Base-by-base conservation (phyloP, 78 protist genomes). In the Guillardia theta region DNA sequence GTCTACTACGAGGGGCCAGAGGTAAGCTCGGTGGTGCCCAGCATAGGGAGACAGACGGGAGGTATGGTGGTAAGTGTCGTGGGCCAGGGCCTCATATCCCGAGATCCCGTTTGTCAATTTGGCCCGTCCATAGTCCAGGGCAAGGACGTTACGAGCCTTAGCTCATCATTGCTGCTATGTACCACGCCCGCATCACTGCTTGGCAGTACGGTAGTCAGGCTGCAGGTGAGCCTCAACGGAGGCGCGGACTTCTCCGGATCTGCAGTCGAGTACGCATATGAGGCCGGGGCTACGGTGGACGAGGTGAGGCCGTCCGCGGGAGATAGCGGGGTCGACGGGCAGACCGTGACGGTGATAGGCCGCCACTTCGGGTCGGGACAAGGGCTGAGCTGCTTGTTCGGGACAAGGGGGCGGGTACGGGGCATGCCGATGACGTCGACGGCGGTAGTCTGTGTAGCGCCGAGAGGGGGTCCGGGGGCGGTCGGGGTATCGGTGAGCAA, bases 401-500 rank as follows among this genome's bases (percentile, higher is more conserved):
- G 83, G 6, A 3, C 22, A 37, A 48, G 24, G 10, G 45, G 44
- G 18, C 27, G 53, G 83, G 83, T 70, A 48, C 53, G 44, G 50
- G 90, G 37, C 44, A 0, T 70, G 83, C 22, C 39, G 44, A 18
- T 18, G 90, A 45, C 90, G 8, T 80, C 90, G 36, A 80, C 90
- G 45, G 45, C 45, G 45, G 90, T 80, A 37, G 90, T 8, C 10
- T 80, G 90, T 15, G 10, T 48, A 0, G 90, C 50, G 19, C 90
- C 90, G 90, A 48, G 43, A 12, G 58, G 90, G 12, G 36, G 19
- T 15, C 44, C 90, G 22, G 90, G 90, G 1, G 33, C 46, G 1
- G 90, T 80, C 58, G 12, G 44, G 53, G 90, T 80, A 48, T 27
- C n/a, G 19, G 90, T 80, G 48, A 80, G 53, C 36, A 80, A 80